Percentiles rank a stretch among this genome's conserved stretches.
These are phyloP conservation scores for Tylopilus cervinicoccineus DNA, from an alignment of 768 basidiomycete species.

Conservation along the genomic window DNA sequence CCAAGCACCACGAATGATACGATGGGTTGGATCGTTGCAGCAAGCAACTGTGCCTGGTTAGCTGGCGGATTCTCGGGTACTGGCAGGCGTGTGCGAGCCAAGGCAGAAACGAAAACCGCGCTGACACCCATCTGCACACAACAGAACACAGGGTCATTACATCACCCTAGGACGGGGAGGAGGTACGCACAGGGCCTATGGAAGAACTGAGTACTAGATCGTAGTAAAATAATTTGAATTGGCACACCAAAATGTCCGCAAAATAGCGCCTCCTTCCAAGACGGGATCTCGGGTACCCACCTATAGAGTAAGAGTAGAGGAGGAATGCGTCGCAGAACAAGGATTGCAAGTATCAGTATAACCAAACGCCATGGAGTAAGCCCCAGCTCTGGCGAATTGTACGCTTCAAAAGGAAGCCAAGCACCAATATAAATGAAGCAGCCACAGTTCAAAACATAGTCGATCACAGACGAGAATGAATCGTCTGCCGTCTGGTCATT, in stretches of 20 bases:
- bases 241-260: slow-evolving; percentile 81
- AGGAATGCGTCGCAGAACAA: slow-evolving; percentile 79
- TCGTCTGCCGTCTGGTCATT: slow-evolving; percentile 79
- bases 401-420: slow-evolving; percentile 68
- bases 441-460: slow-evolving; percentile 77
- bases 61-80: slow-evolving; percentile 54
- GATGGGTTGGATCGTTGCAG: slow-evolving; percentile 71
- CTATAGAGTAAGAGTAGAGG: slow-evolving; percentile 70
- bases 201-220: slow-evolving; percentile 2
- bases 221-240: slow-evolving; percentile 3
- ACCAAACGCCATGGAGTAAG: slow-evolving; percentile 70
- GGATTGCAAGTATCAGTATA: slow-evolving; percentile 60
- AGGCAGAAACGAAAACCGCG: slow-evolving; percentile 81
- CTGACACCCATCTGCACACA: slow-evolving; percentile 79
- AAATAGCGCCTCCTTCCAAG: slow-evolving; percentile 86
- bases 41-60: slow-evolving; percentile 69
- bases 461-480: slow-evolving; percentile 85
- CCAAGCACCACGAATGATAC: slow-evolving; percentile 84
- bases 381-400: slow-evolving; percentile 52
- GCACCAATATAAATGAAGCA: slow-evolving; percentile 88
- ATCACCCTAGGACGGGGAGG: neutral
- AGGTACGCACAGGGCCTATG: slow-evolving; percentile 49
- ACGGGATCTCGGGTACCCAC: slow-evolving; percentile 83
- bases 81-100: slow-evolving; percentile 64
- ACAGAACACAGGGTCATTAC: neutral